Percentiles rank a stretch among this genome's conserved stretches.
Evolutionary conservation across 2,329 filamentous ascomycete species (phyloP).

Genomic region (Monosporascus sp.): DNA sequence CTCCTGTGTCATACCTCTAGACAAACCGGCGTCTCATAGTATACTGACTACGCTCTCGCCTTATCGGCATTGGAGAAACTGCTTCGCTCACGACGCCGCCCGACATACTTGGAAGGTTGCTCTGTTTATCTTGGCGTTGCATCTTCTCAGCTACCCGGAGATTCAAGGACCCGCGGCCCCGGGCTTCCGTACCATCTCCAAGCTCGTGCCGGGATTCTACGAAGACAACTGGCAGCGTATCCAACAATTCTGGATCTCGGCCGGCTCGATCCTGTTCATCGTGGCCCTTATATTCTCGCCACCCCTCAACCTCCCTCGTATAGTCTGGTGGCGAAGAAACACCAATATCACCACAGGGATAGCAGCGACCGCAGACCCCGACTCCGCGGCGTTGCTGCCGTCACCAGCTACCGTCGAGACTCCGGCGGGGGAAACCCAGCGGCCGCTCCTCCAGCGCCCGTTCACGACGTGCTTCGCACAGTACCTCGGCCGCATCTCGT

Average conservation of each 20-base stretch:
- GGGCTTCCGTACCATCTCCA: slow-evolving; percentile 1
- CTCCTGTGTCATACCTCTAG: slow-evolving; percentile 2
- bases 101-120: neutral
- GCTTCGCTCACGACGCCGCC: neutral
- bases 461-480: too few species aligned
- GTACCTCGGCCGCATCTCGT: too few species aligned
- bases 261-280: slow-evolving; percentile 10
- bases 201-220: slow-evolving; percentile 1
- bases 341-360: neutral
- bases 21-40: neutral
- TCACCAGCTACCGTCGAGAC: too few species aligned
- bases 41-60: neutral
- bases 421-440: too few species aligned
- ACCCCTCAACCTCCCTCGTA: neutral
- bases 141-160: slow-evolving; percentile 8
- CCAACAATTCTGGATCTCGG: slow-evolving; percentile 4
- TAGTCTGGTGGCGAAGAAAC: too few species aligned
- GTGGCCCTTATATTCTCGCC: slow-evolving; percentile 15
- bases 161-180: slow-evolving; percentile 1
- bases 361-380: neutral
- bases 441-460: too few species aligned
- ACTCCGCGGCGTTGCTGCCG: too few species aligned
- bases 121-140: slow-evolving; percentile 1
- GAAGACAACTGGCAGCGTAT: neutral
- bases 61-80: neutral